These are phyloP conservation scores for Mycosphaerella sp. DNA, from an alignment of 2,329 filamentous ascomycete genomes.

Conservation along the genomic window DNA sequence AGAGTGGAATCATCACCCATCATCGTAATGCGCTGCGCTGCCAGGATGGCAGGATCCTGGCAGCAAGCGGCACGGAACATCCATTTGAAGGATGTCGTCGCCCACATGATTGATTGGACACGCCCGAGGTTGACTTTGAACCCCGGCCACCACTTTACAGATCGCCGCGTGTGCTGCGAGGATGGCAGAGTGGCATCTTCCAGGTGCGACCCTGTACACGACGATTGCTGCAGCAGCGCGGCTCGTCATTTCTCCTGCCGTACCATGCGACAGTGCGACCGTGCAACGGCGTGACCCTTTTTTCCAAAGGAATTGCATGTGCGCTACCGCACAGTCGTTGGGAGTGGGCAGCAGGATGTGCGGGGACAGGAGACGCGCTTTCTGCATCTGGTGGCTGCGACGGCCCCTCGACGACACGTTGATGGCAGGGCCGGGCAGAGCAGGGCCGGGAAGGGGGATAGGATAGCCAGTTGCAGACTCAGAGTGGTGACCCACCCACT, in stretches of 20 bases:
- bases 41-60: background rate
- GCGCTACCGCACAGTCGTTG: no score
- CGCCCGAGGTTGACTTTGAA: constrained; percentile 3
- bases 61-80: background rate
- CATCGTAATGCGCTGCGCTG: background rate
- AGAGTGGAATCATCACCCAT: no score
- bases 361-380: background rate
- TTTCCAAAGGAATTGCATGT: background rate
- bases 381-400: background rate
- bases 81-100: background rate
- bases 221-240: constrained; percentile 1
- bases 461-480: background rate
- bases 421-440: background rate
- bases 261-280: constrained; percentile 5
- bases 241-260: constrained; percentile 21
- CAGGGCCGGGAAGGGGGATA: background rate
- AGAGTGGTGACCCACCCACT: background rate
- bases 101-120: constrained; percentile 8
- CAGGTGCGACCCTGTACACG: no score
- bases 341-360: background rate
- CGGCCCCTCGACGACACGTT: background rate
- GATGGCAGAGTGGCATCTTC: background rate
- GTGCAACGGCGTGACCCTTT: background rate
- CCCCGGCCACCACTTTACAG: background rate
- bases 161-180: constrained; percentile 4